Evolutionary conservation across 441 rosid species (phyloP), one percentile per base, ranked within the genome.

Genomic region (Omphalea diandra): DNA sequence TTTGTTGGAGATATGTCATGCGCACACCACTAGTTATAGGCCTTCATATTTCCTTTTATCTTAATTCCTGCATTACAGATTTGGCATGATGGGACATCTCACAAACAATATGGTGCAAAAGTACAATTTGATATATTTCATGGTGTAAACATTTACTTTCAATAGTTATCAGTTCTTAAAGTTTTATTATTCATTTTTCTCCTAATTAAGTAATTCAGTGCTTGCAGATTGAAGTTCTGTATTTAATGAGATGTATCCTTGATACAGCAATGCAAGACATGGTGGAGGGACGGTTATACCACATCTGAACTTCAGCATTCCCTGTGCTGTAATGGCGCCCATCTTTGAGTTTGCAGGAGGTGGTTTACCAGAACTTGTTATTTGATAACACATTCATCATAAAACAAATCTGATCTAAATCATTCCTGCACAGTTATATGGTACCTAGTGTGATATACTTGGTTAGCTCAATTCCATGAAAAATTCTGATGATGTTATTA

Each of bases 251-350:
- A 41, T 65, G 32, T 69, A 41, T 73, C 69, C 65, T 76, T 76
- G 78, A 65, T 68, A 63, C 86, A 95, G 99, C 88, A 95, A 95
- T 29, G 91, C 99, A 5, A 82, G 97, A 80, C 98, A 95, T 36
- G 95, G 94, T 31, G 95, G 92, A 12, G 95, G 99, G 67, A 87
- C 82, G 33, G 69, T 87, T 73, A 91, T 95, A 79, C 98, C 99
- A 0, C 89, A 93, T 82, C 80, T 95, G 77, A 95, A 95, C 80
- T 95, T 95, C 83, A 90, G 94, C 89, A 93, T 93, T 72, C 98
- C 99, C 20, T 85, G 90, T 73, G 96, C 87, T 24, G 84, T 84
- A 70, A 78, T 93, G 81, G 86, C 80, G 40, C 97, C 98, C 8
- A 83, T 93, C 78, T 87, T 93, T 66, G 82, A 83, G 81, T 95